Evolutionary conservation across 495 filamentous ascomycete species (phyloP).

Genomic region (Tuber indicum): DNA sequence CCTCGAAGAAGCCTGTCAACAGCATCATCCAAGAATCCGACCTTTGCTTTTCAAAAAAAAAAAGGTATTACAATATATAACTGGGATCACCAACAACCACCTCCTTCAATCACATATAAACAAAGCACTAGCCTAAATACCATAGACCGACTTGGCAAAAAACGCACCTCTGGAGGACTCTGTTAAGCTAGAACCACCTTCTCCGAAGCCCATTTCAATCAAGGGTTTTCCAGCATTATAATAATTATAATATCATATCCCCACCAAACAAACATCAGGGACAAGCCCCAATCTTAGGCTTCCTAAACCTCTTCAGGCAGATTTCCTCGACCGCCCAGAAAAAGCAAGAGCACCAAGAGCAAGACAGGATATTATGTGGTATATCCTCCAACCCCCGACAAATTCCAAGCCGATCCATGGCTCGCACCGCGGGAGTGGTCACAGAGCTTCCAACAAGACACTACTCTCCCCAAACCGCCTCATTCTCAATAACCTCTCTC

Average conservation of each 20-base stretch:
- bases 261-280: background rate
- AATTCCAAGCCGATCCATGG: background rate
- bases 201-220: background rate
- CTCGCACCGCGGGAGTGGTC: background rate
- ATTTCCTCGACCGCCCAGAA: background rate
- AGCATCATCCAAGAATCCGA: background rate
- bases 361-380: background rate
- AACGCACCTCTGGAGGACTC: background rate
- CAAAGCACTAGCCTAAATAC: background rate
- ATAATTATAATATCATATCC: background rate
- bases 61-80: background rate
- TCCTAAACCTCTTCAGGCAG: background rate
- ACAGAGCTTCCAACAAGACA: background rate
- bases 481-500: slow-evolving; percentile 31
- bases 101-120: background rate
- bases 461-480: slow-evolving; percentile 13
- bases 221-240: background rate
- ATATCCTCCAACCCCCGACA: background rate
- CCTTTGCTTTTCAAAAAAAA: background rate
- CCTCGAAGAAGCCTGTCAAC: background rate
- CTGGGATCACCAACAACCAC: background rate
- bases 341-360: background rate
- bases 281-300: background rate
- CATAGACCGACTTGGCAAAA: background rate
- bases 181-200: background rate